Evolutionary conservation across 2,329 filamentous ascomycete species (phyloP).

Genomic region (Monascus ruber): DNA sequence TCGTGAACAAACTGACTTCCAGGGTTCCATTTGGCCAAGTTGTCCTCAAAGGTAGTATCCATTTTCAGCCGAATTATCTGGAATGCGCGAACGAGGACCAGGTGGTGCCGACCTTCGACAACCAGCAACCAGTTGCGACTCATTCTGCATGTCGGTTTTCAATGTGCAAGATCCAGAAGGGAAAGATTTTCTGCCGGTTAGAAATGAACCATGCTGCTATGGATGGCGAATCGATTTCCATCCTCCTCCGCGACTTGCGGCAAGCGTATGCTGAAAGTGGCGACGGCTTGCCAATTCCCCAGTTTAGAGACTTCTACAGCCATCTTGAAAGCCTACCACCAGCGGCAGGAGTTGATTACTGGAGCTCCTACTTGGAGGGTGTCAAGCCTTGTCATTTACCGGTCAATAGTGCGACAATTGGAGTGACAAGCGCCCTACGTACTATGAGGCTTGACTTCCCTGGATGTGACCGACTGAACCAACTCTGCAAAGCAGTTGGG

Average conservation of each 20-base stretch:
- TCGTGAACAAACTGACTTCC: conserved; percentile 21
- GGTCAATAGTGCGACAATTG: conserved; percentile 18
- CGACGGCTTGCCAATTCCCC: conserved; percentile 20
- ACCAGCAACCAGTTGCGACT: conserved; percentile 2
- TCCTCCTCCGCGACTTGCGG: conserved; percentile 36
- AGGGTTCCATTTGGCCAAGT: conserved; percentile 23
- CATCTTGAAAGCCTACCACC: conserved; percentile 18
- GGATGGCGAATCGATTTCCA: conserved; percentile 41
- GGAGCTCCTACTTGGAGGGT: conserved; percentile 24
- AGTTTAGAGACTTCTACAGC: conserved; percentile 25
- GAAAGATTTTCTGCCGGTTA: conserved; percentile 33
- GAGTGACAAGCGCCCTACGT: conserved; percentile 13
- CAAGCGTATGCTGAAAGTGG: conserved; percentile 36
- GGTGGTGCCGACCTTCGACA: conserved; percentile 18
- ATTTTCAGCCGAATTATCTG: conserved; percentile 13
- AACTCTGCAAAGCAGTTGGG: conserved; percentile 30
- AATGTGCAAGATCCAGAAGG: conserved; percentile 30
- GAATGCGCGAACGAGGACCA: conserved; percentile 18
- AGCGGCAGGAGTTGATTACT: conserved; percentile 22
- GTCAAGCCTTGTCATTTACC: conserved; percentile 27
- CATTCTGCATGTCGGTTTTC: conserved; percentile 36
- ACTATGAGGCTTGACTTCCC: conserved; percentile 20
- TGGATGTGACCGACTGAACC: conserved; percentile 20
- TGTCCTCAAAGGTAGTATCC: conserved; percentile 21
- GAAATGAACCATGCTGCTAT: conserved; percentile 43